Conservation (phyloP, 192 early-diverging fungal genomes). For the Entrophospora sp. region DNA sequence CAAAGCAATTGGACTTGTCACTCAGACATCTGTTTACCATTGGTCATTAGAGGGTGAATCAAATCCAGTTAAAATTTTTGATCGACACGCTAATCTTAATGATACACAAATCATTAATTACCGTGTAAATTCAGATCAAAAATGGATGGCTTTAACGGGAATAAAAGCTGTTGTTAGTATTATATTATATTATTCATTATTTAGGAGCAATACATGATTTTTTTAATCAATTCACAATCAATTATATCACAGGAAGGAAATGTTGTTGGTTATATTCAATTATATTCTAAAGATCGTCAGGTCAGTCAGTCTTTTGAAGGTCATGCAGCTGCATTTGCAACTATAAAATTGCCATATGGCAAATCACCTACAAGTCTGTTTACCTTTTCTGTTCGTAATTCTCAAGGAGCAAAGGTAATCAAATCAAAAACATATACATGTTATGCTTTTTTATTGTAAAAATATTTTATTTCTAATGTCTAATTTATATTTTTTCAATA, state of each 20-base stretch:
- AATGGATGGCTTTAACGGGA: constrained; percentile 92
- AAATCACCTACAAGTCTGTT: constrained; percentile 80
- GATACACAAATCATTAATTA: constrained; percentile 97
- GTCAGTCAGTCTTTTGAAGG: constrained; percentile 94
- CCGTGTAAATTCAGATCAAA: constrained; percentile 78
- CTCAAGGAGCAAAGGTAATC: constrained; percentile 69
- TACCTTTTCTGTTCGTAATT: constrained; percentile 81
- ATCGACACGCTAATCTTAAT: constrained; percentile 71
- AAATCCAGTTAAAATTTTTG: constrained; percentile 84
- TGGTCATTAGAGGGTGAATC: constrained; percentile 94
- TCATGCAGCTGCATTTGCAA: constrained; percentile 93
- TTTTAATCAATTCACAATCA: background rate
- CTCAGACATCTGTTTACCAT: constrained; percentile 83
- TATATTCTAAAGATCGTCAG: constrained; percentile 86
- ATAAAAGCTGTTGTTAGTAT: constrained; percentile 70
- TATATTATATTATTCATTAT: background rate
- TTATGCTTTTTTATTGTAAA: background rate
- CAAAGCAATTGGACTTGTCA: constrained; percentile 82
- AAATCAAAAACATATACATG: background rate
- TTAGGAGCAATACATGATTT: background rate
- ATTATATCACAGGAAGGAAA: constrained; percentile 53
- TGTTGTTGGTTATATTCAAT: constrained; percentile 93
- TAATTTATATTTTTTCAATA: constrained; percentile 18
- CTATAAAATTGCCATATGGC: constrained; percentile 69
- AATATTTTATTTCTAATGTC: background rate